Evolutionary conservation across 768 basidiomycete species (phyloP), one percentile per base, ranked within the genome.

Genomic region (Asterophora lycoperdoides): DNA sequence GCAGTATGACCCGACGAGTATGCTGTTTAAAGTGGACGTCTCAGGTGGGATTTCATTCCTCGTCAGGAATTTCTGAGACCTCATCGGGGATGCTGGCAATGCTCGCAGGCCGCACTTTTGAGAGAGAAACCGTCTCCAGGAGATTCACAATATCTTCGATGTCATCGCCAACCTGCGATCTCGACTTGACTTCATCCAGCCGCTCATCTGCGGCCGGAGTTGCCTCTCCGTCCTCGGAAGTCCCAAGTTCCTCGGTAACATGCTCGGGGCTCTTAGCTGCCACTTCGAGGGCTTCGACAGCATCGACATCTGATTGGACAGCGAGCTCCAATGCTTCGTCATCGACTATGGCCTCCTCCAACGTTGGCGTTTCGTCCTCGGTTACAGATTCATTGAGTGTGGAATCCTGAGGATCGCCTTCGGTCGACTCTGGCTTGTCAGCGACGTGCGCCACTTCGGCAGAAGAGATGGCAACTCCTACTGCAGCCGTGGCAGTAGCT

Each of bases 141-240:
- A 86, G 71, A 56, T 75, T 80, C 52, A 89, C 79, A 44, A 87
- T 80, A 47, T 79, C 78, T 62, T 81, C 86, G 26, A 84, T 69
- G 26, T 84, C 79, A 46, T 69, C 62, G 13, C 62, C 72, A 11
- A 57, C 41, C 8, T 47, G 48, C 33, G 48, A 41, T 26, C 40
- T 49, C 1, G 55, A 33, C 28, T 49, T 57, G 17, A 56, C 43
- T 39, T 58, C 55, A 28, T 54, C 59, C 8, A 42, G 14, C 13
- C 46, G 51, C 30, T 51, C 54, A 9, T 63, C 62, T 9, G 48
- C 33, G 17, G 44, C 60, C 19, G 51, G 46, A 32, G 43, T 46
- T 34, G 41, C 39, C 13, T 54, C 46, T 4, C 37, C 32, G 17
- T 48, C 46, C 8, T 23, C 34, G 7, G 44, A 19, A 14, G 37